Percentiles rank a stretch among this genome's conserved stretches.
These are phyloP conservation scores for Penicillium malachiteum DNA, from an alignment of 495 filamentous ascomycete genomes.

Conservation along the genomic window DNA sequence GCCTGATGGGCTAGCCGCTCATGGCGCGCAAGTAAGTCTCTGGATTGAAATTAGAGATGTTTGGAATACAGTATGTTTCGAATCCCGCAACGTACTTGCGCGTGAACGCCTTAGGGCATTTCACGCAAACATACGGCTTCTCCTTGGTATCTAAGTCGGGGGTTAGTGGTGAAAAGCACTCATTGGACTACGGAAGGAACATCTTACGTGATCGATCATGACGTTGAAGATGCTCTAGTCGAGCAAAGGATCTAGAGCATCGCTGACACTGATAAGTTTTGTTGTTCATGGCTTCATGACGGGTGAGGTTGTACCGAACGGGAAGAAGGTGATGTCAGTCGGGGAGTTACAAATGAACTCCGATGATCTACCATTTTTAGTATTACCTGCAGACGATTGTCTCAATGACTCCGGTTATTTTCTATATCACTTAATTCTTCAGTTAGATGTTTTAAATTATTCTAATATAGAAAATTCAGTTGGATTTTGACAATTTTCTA, in stretches of 20 bases:
- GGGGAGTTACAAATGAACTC: constrained; percentile 12
- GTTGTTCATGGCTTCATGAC: constrained; percentile 17
- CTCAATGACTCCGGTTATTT: too few species aligned
- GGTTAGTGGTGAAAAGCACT: constrained; percentile 14
- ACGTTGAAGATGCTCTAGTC: constrained; percentile 44
- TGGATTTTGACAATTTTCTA: too few species aligned
- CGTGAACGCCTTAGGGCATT: constrained; percentile 43
- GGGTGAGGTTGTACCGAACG: background rate
- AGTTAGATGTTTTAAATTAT: too few species aligned
- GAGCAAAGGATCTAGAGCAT: constrained; percentile 38
- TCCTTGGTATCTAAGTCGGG: constrained; percentile 40
- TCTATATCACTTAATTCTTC: too few species aligned
- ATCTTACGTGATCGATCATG: constrained; percentile 48
- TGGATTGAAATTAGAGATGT: constrained; percentile 6
- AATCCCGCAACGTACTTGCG: constrained; percentile 33
- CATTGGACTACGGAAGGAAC: background rate
- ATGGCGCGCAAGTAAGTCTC: constrained; percentile 40
- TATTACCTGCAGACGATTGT: too few species aligned
- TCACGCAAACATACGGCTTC: constrained; percentile 38
- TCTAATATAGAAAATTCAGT: too few species aligned
- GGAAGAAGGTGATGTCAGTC: background rate
- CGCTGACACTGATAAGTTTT: constrained; percentile 40
- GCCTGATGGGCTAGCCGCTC: constrained; percentile 34
- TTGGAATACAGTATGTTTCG: background rate
- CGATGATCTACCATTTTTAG: background rate